Percentiles rank a stretch among this genome's conserved stretches.
These are phyloP conservation scores for Piper longum DNA, from an alignment of 164 flowering plant genomes.

Conservation along the genomic window DNA sequence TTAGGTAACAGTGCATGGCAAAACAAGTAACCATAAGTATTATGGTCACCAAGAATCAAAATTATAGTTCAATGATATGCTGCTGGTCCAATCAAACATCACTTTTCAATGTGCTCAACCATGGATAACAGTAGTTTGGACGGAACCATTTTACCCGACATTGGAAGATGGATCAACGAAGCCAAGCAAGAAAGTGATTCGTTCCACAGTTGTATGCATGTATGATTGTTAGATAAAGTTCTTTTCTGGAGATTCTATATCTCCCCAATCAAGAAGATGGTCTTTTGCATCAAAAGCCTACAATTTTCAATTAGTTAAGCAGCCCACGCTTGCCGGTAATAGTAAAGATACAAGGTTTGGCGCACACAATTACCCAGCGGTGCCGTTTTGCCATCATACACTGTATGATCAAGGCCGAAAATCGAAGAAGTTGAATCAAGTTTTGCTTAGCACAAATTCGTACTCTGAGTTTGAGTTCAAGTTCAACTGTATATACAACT, in stretches of 20 bases:
- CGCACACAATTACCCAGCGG: neutral
- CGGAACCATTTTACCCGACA: no score
- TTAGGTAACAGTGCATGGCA: no score
- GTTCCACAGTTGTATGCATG: neutral
- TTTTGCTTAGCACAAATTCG: no score
- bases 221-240: neutral
- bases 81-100: neutral
- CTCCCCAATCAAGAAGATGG: neutral
- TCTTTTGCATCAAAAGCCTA: neutral
- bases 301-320: neutral
- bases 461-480: no score
- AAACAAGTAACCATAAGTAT: no score
- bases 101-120: neutral
- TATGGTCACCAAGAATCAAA: neutral
- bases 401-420: neutral
- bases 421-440: no score
- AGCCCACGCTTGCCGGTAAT: neutral
- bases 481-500: no score
- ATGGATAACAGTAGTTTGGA: neutral
- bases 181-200: neutral
- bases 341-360: neutral
- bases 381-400: neutral
- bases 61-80: neutral
- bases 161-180: neutral
- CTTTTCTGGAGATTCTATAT: neutral